Evolutionary conservation across 495 filamentous ascomycete species (phyloP).

Genomic region (Aspergillus carlsbadensis): DNA sequence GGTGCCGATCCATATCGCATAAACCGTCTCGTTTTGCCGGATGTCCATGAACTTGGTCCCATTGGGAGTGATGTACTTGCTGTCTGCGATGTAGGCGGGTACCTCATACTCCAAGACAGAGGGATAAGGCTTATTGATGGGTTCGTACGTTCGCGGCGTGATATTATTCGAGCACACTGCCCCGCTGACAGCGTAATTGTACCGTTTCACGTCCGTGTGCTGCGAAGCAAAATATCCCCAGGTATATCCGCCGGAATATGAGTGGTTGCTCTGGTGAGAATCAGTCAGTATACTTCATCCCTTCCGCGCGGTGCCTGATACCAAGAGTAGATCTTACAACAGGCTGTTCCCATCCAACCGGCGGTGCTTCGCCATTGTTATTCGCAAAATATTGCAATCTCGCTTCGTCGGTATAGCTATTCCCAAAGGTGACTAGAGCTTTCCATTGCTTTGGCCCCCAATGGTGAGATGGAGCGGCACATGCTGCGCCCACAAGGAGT

Average conservation of each 20-base stretch:
- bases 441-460: slow-evolving; percentile 47
- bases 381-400: slow-evolving; percentile 59
- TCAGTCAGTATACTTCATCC: background rate
- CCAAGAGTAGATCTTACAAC: slow-evolving; percentile 27
- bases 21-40: slow-evolving; percentile 59
- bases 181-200: slow-evolving; percentile 71
- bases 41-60: slow-evolving; percentile 51
- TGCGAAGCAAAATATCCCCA: slow-evolving; percentile 64
- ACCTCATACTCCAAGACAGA: slow-evolving; percentile 66
- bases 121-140: slow-evolving; percentile 55
- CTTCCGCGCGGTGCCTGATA: background rate
- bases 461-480: background rate
- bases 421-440: slow-evolving; percentile 61
- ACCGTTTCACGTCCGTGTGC: slow-evolving; percentile 56
- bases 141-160: slow-evolving; percentile 48
- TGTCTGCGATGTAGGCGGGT: slow-evolving; percentile 65
- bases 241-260: slow-evolving; percentile 61
- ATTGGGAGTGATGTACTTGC: slow-evolving; percentile 34
- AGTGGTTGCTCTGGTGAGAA: slow-evolving; percentile 33
- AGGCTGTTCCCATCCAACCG: slow-evolving; percentile 52
- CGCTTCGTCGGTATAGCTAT: slow-evolving; percentile 74
- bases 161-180: slow-evolving; percentile 70
- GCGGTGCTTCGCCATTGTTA: slow-evolving; percentile 58
- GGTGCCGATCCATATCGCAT: slow-evolving; percentile 75
- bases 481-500: background rate